phyloP scores from a whole-genome alignment of 2,329 filamentous ascomycete genomes.

The Penicillium palitans region DNA sequence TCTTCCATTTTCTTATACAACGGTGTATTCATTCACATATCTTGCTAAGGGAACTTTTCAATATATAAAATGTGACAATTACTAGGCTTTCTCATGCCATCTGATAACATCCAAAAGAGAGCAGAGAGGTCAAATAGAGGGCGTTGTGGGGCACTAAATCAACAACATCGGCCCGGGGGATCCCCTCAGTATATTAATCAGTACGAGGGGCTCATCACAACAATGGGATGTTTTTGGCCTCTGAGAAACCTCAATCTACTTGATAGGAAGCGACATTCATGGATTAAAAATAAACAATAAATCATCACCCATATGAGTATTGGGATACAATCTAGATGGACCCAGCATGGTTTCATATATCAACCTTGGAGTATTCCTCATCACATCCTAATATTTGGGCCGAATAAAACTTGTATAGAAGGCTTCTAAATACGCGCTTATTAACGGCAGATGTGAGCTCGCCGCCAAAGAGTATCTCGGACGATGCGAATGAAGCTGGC shows the following conservation, averaged over 20 bases:
- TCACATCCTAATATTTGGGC: neutral
- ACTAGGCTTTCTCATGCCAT: neutral
- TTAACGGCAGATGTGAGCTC: neutral
- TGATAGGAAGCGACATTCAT: neutral
- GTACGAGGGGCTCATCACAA: neutral
- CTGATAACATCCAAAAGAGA: neutral
- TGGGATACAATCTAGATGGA: neutral
- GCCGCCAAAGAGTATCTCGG: neutral
- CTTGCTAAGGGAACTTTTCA: neutral
- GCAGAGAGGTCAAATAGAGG: neutral
- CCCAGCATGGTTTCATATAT: neutral
- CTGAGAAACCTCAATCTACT: neutral
- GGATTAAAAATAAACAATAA: neutral
- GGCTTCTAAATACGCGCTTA: neutral
- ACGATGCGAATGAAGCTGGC: neutral
- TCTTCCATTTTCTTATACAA: neutral
- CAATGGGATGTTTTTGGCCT: neutral
- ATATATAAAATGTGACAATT: neutral
- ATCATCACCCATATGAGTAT: neutral
- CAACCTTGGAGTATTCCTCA: neutral
- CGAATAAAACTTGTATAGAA: neutral
- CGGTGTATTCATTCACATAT: neutral
- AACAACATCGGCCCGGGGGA: neutral
- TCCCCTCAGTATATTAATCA: neutral
- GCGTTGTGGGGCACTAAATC: neutral